Percentiles rank a stretch among this genome's conserved stretches.
phyloP scores from a whole-genome alignment of 768 basidiomycete species.

The Leccinum aurantiacum region DNA sequence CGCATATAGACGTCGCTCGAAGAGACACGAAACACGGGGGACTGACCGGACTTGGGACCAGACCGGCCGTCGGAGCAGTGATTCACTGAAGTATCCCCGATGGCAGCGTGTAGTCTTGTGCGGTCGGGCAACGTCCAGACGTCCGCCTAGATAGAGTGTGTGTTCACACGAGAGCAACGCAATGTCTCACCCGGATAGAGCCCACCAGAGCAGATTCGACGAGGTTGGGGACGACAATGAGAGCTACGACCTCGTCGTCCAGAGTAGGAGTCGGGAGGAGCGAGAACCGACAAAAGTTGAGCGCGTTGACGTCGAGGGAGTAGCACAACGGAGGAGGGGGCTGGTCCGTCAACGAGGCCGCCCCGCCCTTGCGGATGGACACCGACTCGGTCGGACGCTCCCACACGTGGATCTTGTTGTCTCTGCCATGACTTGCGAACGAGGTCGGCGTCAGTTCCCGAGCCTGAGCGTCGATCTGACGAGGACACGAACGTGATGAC shows the following conservation, averaged over 20 bases:
- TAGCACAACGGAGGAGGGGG: constrained; percentile 54
- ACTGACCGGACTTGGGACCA: constrained; percentile 54
- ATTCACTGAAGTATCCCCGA: constrained; percentile 46
- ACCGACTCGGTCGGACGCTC: constrained; percentile 47
- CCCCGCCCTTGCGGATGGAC: constrained; percentile 50
- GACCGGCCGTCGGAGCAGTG: constrained; percentile 46
- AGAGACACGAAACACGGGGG: neutral
- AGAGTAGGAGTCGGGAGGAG: constrained; percentile 41
- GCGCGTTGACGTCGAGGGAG: constrained; percentile 86
- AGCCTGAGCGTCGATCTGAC: neutral
- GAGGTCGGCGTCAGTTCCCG: neutral
- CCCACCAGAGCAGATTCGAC: constrained; percentile 82
- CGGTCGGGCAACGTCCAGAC: constrained; percentile 76
- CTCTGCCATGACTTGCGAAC: constrained; percentile 62
- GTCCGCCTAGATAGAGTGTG: constrained; percentile 59
- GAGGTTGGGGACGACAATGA: constrained; percentile 84
- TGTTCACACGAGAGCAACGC: neutral
- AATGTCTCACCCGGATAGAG: neutral
- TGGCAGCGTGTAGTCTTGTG: constrained; percentile 77
- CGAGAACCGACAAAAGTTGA: constrained; percentile 93
- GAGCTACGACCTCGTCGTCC: constrained; percentile 33
- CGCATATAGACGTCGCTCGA: constrained; percentile 50
- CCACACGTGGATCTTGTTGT: constrained; percentile 86
- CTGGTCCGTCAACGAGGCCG: constrained; percentile 52
- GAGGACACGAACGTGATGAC: constrained; percentile 72